These are phyloP conservation scores for Tephrocybe sp. DNA, from an alignment of 768 basidiomycete species.

Conservation along the genomic window DNA sequence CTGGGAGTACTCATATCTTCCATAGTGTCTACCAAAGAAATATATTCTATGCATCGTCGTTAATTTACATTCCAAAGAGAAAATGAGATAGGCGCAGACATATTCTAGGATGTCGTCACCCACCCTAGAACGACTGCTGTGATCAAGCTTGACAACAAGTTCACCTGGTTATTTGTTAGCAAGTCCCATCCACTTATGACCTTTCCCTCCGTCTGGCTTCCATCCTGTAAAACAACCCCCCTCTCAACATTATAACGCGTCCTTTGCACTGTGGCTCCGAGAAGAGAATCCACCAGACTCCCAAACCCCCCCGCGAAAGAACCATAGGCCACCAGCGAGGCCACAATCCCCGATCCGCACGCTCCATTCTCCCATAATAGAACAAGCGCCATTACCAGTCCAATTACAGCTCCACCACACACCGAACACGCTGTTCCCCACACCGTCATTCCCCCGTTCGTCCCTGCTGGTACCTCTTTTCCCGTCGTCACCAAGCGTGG, in stretches of 20 bases:
- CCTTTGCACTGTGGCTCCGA: constrained; percentile 85
- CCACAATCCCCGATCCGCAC: constrained; percentile 47
- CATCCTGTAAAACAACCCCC: constrained; percentile 66
- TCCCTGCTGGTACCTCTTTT: constrained; percentile 77
- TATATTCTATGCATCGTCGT: no score
- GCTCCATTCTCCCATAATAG: constrained; percentile 61
- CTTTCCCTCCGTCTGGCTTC: constrained; percentile 23
- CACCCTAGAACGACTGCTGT: constrained; percentile 31
- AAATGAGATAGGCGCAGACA: no score
- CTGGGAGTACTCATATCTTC: no score
- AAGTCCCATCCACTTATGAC: constrained; percentile 66
- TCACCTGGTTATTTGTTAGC: constrained; percentile 80
- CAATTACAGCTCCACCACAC: constrained; percentile 73
- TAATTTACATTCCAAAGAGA: no score
- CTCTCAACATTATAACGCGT: constrained; percentile 68
- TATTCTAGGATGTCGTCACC: constrained; percentile 20
- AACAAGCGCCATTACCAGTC: constrained; percentile 53
- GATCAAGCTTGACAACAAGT: constrained; percentile 39
- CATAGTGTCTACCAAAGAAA: no score
- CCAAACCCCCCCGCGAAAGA: constrained; percentile 71
- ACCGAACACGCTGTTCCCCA: constrained; percentile 76
- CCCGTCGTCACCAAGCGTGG: constrained; percentile 82
- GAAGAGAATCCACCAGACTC: constrained; percentile 82
- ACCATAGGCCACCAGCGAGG: constrained; percentile 58
- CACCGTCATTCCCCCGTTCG: constrained; percentile 84